Evolutionary conservation across 2,329 filamentous ascomycete genomes (phyloP), one percentile per base, ranked within the genome.

Genomic region (Sporothrix sp.): DNA sequence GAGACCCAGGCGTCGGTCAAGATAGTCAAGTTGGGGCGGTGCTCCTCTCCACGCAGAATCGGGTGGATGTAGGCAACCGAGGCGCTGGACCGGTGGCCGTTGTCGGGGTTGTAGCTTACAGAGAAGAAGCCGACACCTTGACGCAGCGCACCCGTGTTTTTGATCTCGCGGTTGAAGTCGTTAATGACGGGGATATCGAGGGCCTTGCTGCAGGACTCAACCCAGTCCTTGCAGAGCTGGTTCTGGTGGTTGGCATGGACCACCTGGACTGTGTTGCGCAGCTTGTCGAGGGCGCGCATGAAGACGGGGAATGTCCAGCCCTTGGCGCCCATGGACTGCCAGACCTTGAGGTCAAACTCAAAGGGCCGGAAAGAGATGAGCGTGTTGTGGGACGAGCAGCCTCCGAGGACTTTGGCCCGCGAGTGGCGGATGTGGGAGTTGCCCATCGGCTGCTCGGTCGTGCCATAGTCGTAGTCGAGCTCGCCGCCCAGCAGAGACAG

Each of bases 361-460:
- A 95, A 94, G 7, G 89, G 87, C 23, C 88, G 81, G 78, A 95
- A 95, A 16, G 86, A 93, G 67, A 95, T 95, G 61, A 95, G 75
- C 18, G 89, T 95, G 71, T 95, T 95, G 76, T 95, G 89, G 53
- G 85, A 91, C 39, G 88, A 94, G 75, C 89, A 95, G 58, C 89
- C 89, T 59, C 89, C 89, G 27, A 95, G 78, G 35, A 95, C 88
- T 73, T 95, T 95, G 57, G 89, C 89, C 56, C 89, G 84, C 13
- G 89, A 94, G 72, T 95, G 89, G 57, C 88, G 82, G 70, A 95
- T 95, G 70, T 88, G 78, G 51, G 86, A 93, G 74, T 95, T 95
- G 63, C 88, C 56, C 71, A 81, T 93, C 57, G 88, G 88, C 72
- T 95, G 89, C 69, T 94, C 87, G 43, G 82, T 87, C 36, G 88